phyloP scores from a whole-genome alignment of 208 protist species.

The Leishmania tarentolae region DNA sequence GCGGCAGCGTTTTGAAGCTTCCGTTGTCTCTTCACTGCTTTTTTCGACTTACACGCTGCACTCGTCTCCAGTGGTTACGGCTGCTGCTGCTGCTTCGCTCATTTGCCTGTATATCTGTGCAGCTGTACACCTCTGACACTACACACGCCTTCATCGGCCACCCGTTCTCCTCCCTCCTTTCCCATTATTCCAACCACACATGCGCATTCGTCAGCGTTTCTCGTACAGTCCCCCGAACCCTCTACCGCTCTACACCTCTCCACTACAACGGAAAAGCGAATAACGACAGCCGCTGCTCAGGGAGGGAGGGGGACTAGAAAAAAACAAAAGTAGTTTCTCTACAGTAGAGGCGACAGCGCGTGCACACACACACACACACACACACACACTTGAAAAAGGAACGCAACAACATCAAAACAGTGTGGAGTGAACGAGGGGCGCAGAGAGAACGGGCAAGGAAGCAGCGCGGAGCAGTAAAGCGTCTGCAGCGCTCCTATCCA shows the following conservation, averaged over 20 bases:
- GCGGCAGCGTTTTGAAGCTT: neutral
- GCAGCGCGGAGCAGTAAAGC: neutral
- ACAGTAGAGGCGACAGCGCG: neutral
- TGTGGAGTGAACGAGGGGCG: neutral
- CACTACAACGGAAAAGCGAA: neutral
- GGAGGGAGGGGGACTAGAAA: too few relatives aligned
- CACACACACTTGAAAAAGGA: neutral
- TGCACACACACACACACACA: constrained; percentile 1
- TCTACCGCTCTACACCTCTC: neutral
- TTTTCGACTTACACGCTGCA: neutral
- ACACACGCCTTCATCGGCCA: neutral
- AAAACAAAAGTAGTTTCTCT: neutral
- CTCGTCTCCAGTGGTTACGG: neutral
- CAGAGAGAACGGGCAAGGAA: neutral
- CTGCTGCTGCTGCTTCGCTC: neutral
- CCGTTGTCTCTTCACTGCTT: neutral
- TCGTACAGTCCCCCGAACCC: neutral
- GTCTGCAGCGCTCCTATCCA: neutral
- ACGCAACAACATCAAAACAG: neutral
- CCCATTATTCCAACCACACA: neutral
- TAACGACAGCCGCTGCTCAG: neutral
- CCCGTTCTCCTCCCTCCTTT: neutral
- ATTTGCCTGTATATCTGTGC: neutral
- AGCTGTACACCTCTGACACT: neutral
- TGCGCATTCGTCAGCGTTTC: neutral